Conservation (phyloP, 2,329 filamentous ascomycete species). For the Colletotrichum trifolii region DNA sequence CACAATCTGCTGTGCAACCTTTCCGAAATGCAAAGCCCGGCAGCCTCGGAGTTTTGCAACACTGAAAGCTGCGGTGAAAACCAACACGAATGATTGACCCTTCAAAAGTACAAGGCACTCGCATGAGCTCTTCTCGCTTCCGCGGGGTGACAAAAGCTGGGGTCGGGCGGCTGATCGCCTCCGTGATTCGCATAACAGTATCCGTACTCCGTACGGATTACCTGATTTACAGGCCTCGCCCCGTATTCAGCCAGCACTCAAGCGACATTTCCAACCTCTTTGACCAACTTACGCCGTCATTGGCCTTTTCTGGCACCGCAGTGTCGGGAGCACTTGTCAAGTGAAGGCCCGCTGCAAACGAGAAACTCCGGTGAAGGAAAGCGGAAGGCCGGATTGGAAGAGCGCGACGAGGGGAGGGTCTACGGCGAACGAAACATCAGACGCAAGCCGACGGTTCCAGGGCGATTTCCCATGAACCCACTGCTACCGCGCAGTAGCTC, state of each 20-base stretch:
- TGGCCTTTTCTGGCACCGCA: slow-evolving; percentile 16
- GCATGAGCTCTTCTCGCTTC: slow-evolving; percentile 17
- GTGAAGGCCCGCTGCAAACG: background rate
- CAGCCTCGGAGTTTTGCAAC: background rate
- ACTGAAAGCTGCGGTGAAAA: slow-evolving; percentile 15
- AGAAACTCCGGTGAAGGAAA: slow-evolving; percentile 17
- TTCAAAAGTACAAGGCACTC: slow-evolving; percentile 30
- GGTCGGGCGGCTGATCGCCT: background rate
- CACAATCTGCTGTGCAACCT: slow-evolving; percentile 11
- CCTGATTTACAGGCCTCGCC: background rate
- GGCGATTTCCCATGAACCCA: slow-evolving; percentile 9
- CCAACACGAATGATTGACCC: background rate
- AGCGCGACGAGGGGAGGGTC: slow-evolving; percentile 6
- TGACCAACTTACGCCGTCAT: slow-evolving; percentile 6
- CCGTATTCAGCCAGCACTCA: slow-evolving; percentile 20
- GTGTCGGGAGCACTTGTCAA: slow-evolving; percentile 7
- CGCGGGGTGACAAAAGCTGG: slow-evolving; percentile 4
- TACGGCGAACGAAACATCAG: slow-evolving; percentile 4
- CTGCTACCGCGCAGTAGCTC: slow-evolving; percentile 22
- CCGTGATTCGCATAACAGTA: slow-evolving; percentile 9
- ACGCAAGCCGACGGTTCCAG: slow-evolving; percentile 20
- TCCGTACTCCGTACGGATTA: no score
- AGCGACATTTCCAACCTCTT: slow-evolving; percentile 28
- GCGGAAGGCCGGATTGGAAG: slow-evolving; percentile 17
- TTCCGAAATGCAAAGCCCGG: background rate